Evolutionary conservation across 208 protist species (phyloP), one percentile per base, ranked within the genome.

Genomic region (Herpetomonas tarakana): DNA sequence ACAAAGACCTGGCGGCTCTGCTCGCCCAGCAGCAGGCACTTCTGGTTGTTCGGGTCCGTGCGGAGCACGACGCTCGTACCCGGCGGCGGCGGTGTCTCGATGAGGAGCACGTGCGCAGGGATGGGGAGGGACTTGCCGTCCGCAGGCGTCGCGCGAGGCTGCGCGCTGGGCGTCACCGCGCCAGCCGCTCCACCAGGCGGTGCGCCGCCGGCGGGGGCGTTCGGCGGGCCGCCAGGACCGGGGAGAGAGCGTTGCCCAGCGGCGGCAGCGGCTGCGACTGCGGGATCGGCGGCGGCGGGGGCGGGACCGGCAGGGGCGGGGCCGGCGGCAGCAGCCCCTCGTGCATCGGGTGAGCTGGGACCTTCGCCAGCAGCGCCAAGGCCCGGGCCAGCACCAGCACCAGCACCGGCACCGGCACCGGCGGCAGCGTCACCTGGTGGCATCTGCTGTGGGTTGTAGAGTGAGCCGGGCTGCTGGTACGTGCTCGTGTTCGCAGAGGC

Each of bases 1-100:
- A 63, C 47, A 18, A 62, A 28, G 19, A 25, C 19, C 47, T 52
- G 51, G 58, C 45, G 7, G 68, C 44, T 49, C 44, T 49, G 44
- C 11, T 11, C 16, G 44, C 44, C 44, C 16, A 49, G 44, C 9
- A 49, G 9, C 16, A 49, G 16, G 19, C 16, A 11, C 44, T 49
- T 49, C 4, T 11, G 44, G 44, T 49, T 50, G n/a, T 11, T 44
- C 18, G 27, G 27, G 52, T 38, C 27, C 4, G 27, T 3, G 4
- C n/a, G 27, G 29, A 26, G 52, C 14, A 41, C 22, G 35, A 19
- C 26, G 21, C 6, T 50, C 6, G 11, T 21, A 19, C 7, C 39
- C 25, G 30, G 14, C 18, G 7, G 12, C 3, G 11, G 16, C 38
- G 18, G 31, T 3, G 14, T 3, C 55, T n/a, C 3, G 18, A 49